Percentiles rank a stretch among this genome's conserved stretches.
Conservation (phyloP, 225 moss, liverwort and hornwort species). For the Anthoceros angustus region DNA sequence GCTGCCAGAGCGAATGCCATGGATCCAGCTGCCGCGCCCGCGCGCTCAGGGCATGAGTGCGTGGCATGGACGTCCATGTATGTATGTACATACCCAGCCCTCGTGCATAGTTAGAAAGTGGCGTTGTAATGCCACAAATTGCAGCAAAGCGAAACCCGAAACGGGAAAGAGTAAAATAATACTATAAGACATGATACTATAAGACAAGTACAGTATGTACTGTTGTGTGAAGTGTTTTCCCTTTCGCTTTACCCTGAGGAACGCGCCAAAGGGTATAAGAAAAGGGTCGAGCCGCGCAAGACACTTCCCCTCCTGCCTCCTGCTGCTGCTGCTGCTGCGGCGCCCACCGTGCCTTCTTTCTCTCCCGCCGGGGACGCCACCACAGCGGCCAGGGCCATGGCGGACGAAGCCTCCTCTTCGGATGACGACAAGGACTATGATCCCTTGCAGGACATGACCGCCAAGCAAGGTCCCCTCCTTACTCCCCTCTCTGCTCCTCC, state of each 20-base stretch:
- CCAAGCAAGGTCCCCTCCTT: not conserved
- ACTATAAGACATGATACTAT: no score
- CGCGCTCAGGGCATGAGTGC: no score
- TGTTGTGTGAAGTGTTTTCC: not conserved
- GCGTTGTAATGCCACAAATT: no score
- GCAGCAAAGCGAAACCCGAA: no score
- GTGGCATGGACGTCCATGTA: no score
- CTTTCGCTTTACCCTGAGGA: not conserved
- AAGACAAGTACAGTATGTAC: no score
- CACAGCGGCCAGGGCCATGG: slow-evolving; percentile 1
- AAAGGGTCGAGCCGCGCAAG: not conserved
- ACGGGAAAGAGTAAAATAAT: no score
- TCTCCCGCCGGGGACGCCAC: not conserved
- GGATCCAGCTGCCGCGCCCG: no score
- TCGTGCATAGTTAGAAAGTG: no score
- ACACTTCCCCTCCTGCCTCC: not conserved
- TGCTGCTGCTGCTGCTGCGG: not conserved
- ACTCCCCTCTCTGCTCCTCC: not conserved
- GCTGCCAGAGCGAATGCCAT: no score
- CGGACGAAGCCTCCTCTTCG: not conserved
- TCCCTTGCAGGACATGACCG: not conserved
- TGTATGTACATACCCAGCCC: no score
- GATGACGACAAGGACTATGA: not conserved
- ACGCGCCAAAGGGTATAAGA: not conserved
- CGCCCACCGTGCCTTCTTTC: not conserved